Percentiles rank a stretch among this genome's conserved stretches.
Evolutionary conservation across 371 early-diverging fungal species (phyloP).

Genomic region (Parasitella parasitica): DNA sequence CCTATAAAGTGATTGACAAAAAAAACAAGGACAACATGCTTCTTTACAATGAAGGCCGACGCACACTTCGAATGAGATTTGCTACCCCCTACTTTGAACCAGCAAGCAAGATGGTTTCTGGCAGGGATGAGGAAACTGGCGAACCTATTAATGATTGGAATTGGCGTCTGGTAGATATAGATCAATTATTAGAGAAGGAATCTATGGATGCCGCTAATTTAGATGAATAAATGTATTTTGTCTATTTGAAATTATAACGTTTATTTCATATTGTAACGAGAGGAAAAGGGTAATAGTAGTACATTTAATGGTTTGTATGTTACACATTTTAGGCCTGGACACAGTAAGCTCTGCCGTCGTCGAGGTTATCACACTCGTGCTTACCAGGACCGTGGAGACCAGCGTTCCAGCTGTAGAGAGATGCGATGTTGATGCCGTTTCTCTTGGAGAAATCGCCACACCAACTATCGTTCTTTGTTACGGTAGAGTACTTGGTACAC

Average conservation of each 20-base stretch:
- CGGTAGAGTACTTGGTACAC: slow-evolving; percentile 34
- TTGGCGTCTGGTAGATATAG: slow-evolving; percentile 59
- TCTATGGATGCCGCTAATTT: slow-evolving; percentile 27
- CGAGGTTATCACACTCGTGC: slow-evolving; percentile 38
- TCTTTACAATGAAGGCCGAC: slow-evolving; percentile 51
- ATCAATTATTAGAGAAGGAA: slow-evolving; percentile 58
- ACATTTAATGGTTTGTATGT: not conserved
- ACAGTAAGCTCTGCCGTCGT: slow-evolving; percentile 39
- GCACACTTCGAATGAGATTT: slow-evolving; percentile 52
- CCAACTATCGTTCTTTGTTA: slow-evolving; percentile 19
- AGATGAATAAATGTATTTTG: slow-evolving; percentile 3
- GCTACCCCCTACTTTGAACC: slow-evolving; percentile 61
- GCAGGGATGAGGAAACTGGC: slow-evolving; percentile 46
- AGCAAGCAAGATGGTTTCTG: slow-evolving; percentile 51
- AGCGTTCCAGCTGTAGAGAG: slow-evolving; percentile 34
- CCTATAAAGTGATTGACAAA: slow-evolving; percentile 32
- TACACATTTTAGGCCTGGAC: slow-evolving; percentile 13
- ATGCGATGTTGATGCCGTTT: slow-evolving; percentile 17
- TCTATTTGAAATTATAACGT: not conserved
- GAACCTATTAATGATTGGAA: slow-evolving; percentile 59
- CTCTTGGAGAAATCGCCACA: slow-evolving; percentile 27
- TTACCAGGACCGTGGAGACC: slow-evolving; percentile 31
- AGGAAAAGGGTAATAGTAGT: not conserved
- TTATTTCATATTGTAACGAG: slow-evolving; percentile 5
- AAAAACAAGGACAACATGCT: slow-evolving; percentile 17